Conservation (phyloP, 1,284 basidiomycete genomes). For the Trichosporon coremiiforme region DNA sequence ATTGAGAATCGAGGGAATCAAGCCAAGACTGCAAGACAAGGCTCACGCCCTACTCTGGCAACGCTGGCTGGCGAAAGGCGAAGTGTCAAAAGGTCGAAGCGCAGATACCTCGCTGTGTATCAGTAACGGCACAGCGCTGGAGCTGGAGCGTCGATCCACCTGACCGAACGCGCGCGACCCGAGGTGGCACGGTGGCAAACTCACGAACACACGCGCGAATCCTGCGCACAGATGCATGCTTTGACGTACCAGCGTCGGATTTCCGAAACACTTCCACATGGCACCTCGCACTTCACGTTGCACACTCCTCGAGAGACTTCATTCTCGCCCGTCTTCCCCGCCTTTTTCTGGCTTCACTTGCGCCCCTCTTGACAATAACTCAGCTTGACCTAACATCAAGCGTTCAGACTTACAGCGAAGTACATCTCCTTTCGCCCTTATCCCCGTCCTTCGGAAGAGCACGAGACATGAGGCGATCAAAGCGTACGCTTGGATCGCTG, state of each 20-base stretch:
- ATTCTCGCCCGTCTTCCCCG: neutral
- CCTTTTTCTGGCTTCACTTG: neutral
- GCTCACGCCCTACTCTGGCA: neutral
- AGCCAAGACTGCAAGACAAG: neutral
- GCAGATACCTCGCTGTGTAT: neutral
- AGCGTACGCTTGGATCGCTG: neutral
- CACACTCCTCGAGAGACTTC: neutral
- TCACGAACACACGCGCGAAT: neutral
- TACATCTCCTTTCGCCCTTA: neutral
- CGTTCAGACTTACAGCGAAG: no score
- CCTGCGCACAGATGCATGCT: neutral
- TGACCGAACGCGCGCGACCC: no score
- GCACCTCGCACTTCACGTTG: neutral
- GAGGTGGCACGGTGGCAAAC: neutral
- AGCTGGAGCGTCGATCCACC: no score
- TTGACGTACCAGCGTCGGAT: neutral
- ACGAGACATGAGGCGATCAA: neutral
- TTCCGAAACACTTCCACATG: neutral
- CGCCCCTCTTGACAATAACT: neutral
- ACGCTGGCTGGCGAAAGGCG: neutral
- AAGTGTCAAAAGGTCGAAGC: neutral
- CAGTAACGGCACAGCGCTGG: neutral
- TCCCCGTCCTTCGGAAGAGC: neutral
- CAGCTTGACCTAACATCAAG: no score
- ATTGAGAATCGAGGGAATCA: neutral